Evolutionary conservation across 2,329 filamentous ascomycete genomes (phyloP), one percentile per base, ranked within the genome.

Genomic region (Penicillium griseofulvum): DNA sequence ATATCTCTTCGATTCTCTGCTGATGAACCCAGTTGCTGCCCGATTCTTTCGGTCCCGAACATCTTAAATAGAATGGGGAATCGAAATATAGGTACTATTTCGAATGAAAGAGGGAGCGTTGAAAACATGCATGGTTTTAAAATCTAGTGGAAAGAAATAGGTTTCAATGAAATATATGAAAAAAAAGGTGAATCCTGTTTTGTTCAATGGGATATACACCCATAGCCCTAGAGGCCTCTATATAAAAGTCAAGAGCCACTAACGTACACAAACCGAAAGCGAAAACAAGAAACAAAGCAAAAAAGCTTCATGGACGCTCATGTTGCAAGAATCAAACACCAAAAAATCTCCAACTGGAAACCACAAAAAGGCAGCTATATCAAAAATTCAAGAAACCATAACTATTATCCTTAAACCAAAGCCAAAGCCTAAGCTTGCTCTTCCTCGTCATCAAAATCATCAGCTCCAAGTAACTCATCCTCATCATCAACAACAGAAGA

Each of bases 401-500:
- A 7, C 22, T 29, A 9, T 41, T 19, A 31, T 17, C 8, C 9
- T 4, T 26, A 33, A 45, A 10, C 16, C 39, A 16, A n/a, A 22
- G 5, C 24, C 26, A 17, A 24, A 41, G 9, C 34, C 54, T 65
- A 75, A 42, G 67, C 68, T 52, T 34, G 43, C 8, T 76, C 74
- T 49, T 77, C 89, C 58, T 97, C 93, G 62, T 97, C 93, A 63
- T 97, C 93, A 63, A 91, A 91, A 56, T 96, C 92, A 64, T 97
- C 93, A 0, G 66, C 67, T 1, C 94, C 94, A 34, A 99, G 77
- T 63, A 99, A 78, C 78, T 97, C 93, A 46, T 93, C 93, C 72
- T 97, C 94, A 70, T 97, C 94, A 48, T 94, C 89, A 66, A 96
- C 91, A 49, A 96, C 91, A 66, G 88, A 83, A 16, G 87, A 85